Evolutionary conservation across 169 alveolate species (phyloP).

Genomic region (Plasmodium inui): DNA sequence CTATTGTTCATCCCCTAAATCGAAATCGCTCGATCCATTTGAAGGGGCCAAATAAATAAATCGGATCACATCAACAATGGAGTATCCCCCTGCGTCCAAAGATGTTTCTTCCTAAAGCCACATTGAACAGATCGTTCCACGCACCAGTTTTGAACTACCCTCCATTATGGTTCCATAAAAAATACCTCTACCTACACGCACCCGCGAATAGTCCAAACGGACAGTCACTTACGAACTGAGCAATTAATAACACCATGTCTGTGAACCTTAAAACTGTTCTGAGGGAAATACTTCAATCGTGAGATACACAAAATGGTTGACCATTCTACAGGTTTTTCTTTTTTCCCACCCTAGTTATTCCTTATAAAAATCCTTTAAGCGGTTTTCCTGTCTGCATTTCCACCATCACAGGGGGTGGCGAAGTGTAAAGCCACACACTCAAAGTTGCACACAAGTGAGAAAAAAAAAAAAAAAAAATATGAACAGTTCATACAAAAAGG

Average conservation of each 20-base stretch:
- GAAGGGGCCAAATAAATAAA: not conserved
- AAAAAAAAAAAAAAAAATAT: not conserved
- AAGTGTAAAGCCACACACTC: not conserved
- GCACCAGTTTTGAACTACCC: not conserved
- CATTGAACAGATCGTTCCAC: not conserved
- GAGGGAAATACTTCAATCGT: not conserved
- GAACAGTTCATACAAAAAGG: not conserved
- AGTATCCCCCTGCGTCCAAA: not conserved
- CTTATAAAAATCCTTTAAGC: not conserved
- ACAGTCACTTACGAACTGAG: not conserved
- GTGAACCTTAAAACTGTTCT: not conserved
- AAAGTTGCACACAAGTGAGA: constrained; percentile 6
- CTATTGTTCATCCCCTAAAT: not conserved
- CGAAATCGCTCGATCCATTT: not conserved
- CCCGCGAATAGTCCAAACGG: not conserved
- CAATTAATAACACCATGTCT: not conserved
- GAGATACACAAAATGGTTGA: not conserved
- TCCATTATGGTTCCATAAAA: not conserved
- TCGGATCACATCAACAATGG: not conserved
- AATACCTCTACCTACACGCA: not conserved
- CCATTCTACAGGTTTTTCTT: not conserved
- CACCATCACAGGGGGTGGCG: not conserved
- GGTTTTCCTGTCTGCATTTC: not conserved
- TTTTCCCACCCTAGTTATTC: not conserved
- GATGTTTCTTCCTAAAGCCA: not conserved